Base-by-base conservation (phyloP, 305 asterid genomes). In the Lippia alba region DNA sequence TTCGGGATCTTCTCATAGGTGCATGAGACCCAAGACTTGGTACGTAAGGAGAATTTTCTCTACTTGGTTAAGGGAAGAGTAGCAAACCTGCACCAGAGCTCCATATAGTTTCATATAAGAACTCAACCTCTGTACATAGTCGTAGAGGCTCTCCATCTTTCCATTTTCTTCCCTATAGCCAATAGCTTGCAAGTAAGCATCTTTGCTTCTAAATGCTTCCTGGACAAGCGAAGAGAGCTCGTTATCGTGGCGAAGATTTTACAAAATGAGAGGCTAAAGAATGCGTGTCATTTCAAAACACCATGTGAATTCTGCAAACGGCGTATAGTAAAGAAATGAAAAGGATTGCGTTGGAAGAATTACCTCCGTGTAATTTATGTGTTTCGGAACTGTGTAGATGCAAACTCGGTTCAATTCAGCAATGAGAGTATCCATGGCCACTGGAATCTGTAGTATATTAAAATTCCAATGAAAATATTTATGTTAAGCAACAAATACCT, bases 381-480 rank as follows among this genome's bases (percentile, higher is more conserved):
- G 85, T 82, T 94, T 94, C 20, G 99, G 97, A 15, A 94, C 95
- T 32, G 97, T 86, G 70, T 86, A 89, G 58, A 89, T 94, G 83
- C 95, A 94, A 69, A 69, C 92, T 85, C 76, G 81, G 84, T 91
- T 91, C 79, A 91, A 74, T 86, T 88, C 84, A 6, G 97, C 93
- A 72, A 94, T 48, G 75, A 94, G 80, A 75, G 89, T 70, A 69
- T 94, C 96, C 92, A 91, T 86, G 70, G 90, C 87, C 79, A 53
- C 71, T 12, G 96, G 93, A 63, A 91, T 71, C 97, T 94, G 85
- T 61, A 34, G 61, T 36, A n/a, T n/a, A 32, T 24, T 8, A 46
- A 14, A 30, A 34, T 17, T 36, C 20, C 54, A 70, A 51, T 59
- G 61, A 19, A 51, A 61, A 17, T 44, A 5, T 15, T 1, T 58